Conservation (phyloP, 2,329 filamentous ascomycete species). For the Graphium sp. region DNA sequence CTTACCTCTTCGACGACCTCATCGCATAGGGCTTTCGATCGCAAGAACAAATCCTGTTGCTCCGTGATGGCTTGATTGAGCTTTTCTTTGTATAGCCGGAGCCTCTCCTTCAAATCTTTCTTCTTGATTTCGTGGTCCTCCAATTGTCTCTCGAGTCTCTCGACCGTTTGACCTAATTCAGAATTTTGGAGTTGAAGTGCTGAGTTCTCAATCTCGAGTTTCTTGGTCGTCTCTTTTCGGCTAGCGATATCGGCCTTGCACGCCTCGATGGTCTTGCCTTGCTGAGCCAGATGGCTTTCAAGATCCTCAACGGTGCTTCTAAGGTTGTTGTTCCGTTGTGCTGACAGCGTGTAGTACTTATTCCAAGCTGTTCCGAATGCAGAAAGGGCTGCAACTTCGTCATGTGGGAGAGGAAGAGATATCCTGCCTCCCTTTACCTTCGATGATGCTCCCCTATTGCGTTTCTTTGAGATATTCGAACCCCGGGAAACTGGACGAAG, state of each 20-base stretch:
- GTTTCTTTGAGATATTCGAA: constrained; percentile 4
- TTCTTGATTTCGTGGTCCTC: constrained; percentile 11
- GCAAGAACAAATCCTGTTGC: constrained; percentile 24
- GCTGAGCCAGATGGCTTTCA: constrained; percentile 3
- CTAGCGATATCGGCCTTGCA: too few species aligned
- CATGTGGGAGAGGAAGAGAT: constrained; percentile 3
- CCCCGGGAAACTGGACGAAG: constrained; percentile 2
- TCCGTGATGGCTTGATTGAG: constrained; percentile 28
- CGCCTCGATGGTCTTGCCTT: constrained; percentile 2
- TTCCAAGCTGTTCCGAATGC: constrained; percentile 4
- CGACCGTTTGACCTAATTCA: constrained; percentile 9
- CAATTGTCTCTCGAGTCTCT: constrained; percentile 11
- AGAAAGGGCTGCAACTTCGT: constrained; percentile 3
- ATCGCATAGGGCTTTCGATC: constrained; percentile 15
- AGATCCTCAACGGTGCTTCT: constrained; percentile 3
- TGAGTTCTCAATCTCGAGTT: constrained; percentile 11
- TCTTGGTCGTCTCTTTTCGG: constrained; percentile 3
- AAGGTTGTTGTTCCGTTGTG: constrained; percentile 2
- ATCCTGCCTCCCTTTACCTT: background rate
- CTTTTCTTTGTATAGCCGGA: constrained; percentile 15
- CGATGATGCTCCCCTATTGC: too few species aligned
- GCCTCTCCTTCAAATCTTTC: constrained; percentile 16
- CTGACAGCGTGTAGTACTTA: constrained; percentile 2
- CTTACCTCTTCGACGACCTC: constrained; percentile 16
- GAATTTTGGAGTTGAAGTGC: constrained; percentile 11